phyloP scores from a whole-genome alignment of 768 basidiomycete species.

The Kwoniella bestiolae region DNA sequence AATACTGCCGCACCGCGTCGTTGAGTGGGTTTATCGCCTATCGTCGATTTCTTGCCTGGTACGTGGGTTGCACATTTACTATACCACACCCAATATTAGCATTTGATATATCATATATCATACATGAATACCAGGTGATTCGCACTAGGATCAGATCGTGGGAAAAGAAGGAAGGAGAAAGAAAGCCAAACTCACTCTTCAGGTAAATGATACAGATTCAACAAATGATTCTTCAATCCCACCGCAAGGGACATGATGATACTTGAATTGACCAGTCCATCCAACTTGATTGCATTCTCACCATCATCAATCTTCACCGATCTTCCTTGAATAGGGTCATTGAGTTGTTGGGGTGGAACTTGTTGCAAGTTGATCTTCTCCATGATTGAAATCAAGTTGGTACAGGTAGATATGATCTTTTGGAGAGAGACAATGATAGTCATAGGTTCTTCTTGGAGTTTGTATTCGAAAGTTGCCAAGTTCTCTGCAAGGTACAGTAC shows the following conservation, averaged over 20 bases:
- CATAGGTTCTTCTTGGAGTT: slow-evolving; percentile 89
- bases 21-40: slow-evolving; percentile 79
- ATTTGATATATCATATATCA: too few species aligned
- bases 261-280: slow-evolving; percentile 59
- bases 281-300: neutral
- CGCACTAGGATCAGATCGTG: too few species aligned
- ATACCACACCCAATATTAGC: slow-evolving; percentile 12
- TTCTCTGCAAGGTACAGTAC: slow-evolving; percentile 94
- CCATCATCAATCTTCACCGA: slow-evolving; percentile 18
- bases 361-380: slow-evolving; percentile 74
- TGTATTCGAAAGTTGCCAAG: slow-evolving; percentile 88
- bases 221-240: slow-evolving; percentile 83
- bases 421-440: slow-evolving; percentile 71
- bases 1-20: slow-evolving; percentile 68
- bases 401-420: slow-evolving; percentile 62
- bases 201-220: slow-evolving; percentile 77
- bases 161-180: neutral
- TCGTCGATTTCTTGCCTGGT: slow-evolving; percentile 82
- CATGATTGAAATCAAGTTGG: slow-evolving; percentile 74
- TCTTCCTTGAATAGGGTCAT: slow-evolving; percentile 70
- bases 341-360: slow-evolving; percentile 62
- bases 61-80: slow-evolving; percentile 92
- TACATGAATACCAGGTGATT: too few species aligned
- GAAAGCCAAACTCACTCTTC: slow-evolving; percentile 73
- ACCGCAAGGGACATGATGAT: slow-evolving; percentile 82